Percentiles rank a stretch among this genome's conserved stretches.
phyloP scores from a whole-genome alignment of 352 stramenopile genomes.

The Hyphochytrium catenoides region DNA sequence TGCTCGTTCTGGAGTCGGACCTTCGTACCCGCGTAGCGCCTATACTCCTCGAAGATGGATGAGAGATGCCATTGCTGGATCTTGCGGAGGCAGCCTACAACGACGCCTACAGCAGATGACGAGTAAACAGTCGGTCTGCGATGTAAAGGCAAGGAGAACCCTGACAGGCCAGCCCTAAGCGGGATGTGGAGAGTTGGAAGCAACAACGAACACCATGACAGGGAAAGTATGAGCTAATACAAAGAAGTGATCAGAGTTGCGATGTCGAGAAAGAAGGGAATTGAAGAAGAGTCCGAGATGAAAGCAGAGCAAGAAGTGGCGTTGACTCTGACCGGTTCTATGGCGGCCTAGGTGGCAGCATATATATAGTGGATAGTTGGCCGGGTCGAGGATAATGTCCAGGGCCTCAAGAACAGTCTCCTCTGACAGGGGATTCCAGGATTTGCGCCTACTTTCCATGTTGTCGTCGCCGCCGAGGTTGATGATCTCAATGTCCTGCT shows the following conservation, averaged over 20 bases:
- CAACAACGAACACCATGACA: too few relatives aligned
- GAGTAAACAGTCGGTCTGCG: too few relatives aligned
- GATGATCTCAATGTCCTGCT: slow-evolving; percentile 66
- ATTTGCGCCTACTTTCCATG: slow-evolving; percentile 58
- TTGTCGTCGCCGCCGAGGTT: slow-evolving; percentile 60
- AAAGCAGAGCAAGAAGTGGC: not conserved
- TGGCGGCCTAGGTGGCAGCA: slow-evolving; percentile 68
- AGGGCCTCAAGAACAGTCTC: slow-evolving; percentile 70
- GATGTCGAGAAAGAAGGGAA: too few relatives aligned
- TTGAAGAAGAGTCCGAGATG: slow-evolving; percentile 1
- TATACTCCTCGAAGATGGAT: slow-evolving; percentile 78
- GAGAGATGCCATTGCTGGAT: slow-evolving; percentile 75
- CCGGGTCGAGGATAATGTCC: slow-evolving; percentile 58
- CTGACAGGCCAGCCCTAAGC: too few relatives aligned
- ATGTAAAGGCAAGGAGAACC: too few relatives aligned
- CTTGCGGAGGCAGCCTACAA: slow-evolving; percentile 69
- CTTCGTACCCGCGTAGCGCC: slow-evolving; percentile 62
- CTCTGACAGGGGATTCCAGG: slow-evolving; percentile 53
- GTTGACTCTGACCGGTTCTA: slow-evolving; percentile 55
- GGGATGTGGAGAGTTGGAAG: too few relatives aligned
- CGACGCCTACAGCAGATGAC: slow-evolving; percentile 34
- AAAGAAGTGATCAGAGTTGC: too few relatives aligned
- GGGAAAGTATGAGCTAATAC: too few relatives aligned
- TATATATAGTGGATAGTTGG: slow-evolving; percentile 70
- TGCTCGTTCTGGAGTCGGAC: slow-evolving; percentile 74